Percentiles rank a stretch among this genome's conserved stretches.
Conservation (phyloP, 495 filamentous ascomycete genomes). For the Friedmanniomyces endolithicus region DNA sequence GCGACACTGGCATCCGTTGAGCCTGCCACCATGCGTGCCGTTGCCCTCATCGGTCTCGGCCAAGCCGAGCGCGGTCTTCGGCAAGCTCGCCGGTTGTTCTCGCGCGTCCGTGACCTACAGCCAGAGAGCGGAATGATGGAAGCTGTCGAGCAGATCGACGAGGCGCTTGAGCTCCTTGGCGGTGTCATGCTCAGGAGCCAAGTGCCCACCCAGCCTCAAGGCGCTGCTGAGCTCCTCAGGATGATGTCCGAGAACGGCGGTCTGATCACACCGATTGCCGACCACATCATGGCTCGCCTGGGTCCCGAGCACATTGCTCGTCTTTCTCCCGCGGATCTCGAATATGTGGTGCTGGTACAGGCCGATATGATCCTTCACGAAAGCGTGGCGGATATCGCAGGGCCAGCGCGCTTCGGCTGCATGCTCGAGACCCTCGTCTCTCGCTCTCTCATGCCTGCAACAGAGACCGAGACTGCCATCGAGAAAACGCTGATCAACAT, state of each 20-base stretch:
- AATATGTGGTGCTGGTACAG: slow-evolving; percentile 51
- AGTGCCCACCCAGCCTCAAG: slow-evolving; percentile 39
- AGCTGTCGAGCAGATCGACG: slow-evolving; percentile 68
- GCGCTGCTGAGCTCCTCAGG: slow-evolving; percentile 49
- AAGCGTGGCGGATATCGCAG: slow-evolving; percentile 38
- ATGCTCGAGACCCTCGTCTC: slow-evolving; percentile 44
- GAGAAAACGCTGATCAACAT: slow-evolving; percentile 46
- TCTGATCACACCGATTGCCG: slow-evolving; percentile 47
- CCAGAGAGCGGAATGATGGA: slow-evolving; percentile 32
- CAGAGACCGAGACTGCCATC: slow-evolving; percentile 40
- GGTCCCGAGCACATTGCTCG: slow-evolving; percentile 45
- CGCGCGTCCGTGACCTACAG: slow-evolving; percentile 53
- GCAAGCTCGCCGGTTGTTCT: slow-evolving; percentile 71
- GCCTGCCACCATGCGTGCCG: slow-evolving; percentile 72
- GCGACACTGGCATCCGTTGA: slow-evolving; percentile 50
- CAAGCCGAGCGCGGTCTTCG: slow-evolving; percentile 62
- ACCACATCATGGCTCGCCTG: slow-evolving; percentile 49
- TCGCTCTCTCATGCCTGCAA: slow-evolving; percentile 38
- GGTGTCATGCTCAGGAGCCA: slow-evolving; percentile 39
- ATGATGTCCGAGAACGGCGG: slow-evolving; percentile 66
- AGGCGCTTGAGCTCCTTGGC: slow-evolving; percentile 67
- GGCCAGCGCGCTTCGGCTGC: slow-evolving; percentile 48
- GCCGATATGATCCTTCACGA: slow-evolving; percentile 46
- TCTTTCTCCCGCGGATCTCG: slow-evolving; percentile 45
- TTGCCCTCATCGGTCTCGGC: slow-evolving; percentile 69